A percentile compares a stretch with the other conserved stretches of the same genome.
Conservation (phyloP, 176 grass and related monocot genomes). For the Ananas comosus region DNA sequence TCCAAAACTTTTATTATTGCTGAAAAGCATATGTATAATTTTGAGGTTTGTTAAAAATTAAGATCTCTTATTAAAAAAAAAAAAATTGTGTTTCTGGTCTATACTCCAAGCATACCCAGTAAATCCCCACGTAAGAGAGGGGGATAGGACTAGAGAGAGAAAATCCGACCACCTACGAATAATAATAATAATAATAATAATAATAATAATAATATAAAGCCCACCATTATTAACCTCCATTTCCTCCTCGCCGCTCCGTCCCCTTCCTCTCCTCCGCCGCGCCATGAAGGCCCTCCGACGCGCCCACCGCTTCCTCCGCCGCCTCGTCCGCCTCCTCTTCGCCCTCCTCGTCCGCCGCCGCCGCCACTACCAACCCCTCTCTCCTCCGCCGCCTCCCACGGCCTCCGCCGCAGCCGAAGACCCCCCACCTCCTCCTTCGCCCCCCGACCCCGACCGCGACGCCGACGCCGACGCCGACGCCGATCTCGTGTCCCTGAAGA, state of each 20-base stretch:
- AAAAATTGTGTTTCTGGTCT: no score
- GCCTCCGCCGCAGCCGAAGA: not conserved
- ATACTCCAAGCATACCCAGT: no score
- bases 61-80: not conserved
- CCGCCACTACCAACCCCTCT: conserved; percentile 43
- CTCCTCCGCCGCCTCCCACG: not conserved
- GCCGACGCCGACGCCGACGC: not conserved
- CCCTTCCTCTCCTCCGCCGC: not conserved
- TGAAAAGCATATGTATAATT: no score
- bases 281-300: conserved; percentile 16
- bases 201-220: not conserved
- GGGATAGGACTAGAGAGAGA: not conserved
- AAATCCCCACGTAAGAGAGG: not conserved
- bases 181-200: not conserved
- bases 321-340: conserved; percentile 54
- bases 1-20: no score
- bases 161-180: no score
- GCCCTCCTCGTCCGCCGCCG: conserved; percentile 43
- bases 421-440: not conserved
- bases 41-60: no score
- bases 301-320: conserved; percentile 49
- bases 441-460: not conserved
- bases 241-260: not conserved
- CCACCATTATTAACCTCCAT: not conserved
- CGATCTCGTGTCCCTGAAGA: conserved; percentile 72